Conservation (phyloP, 2,329 filamentous ascomycete species). For the Fusarium sp. region DNA sequence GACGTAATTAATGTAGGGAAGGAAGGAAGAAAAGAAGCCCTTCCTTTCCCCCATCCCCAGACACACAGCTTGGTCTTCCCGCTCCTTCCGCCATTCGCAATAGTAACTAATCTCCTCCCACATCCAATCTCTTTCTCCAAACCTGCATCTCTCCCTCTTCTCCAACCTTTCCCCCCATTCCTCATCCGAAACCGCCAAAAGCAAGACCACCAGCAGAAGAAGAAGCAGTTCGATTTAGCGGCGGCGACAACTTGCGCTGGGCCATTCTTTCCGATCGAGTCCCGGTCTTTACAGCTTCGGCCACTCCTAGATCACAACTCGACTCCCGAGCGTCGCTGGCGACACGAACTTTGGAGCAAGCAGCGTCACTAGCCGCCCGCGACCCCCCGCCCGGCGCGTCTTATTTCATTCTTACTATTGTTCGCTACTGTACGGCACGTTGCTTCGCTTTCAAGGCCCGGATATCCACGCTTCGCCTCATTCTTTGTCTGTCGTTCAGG, state of each 20-base stretch:
- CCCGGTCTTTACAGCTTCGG: constrained; percentile 28
- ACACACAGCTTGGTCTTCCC: constrained; percentile 21
- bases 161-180: constrained; percentile 14
- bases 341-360: background rate
- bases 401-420: constrained; percentile 9
- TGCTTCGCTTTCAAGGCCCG: constrained; percentile 24
- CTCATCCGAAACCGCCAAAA: constrained; percentile 28
- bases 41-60: constrained; percentile 26
- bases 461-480: constrained; percentile 22
- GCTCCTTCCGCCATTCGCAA: constrained; percentile 24
- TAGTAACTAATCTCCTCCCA: constrained; percentile 20
- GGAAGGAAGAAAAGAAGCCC: constrained; percentile 10
- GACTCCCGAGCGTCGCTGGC: constrained; percentile 25
- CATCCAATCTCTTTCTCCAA: constrained; percentile 14
- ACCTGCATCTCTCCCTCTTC: constrained; percentile 11
- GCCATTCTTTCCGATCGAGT: background rate
- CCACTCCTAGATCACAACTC: constrained; percentile 31
- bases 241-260: background rate
- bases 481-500: background rate
- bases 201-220: background rate
- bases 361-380: constrained; percentile 32
- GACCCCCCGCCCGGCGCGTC: constrained; percentile 12
- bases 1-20: constrained; percentile 26
- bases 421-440: constrained; percentile 1
- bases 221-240: background rate